Conservation (phyloP, 306 rosid species). For the Sophora flavescens region DNA sequence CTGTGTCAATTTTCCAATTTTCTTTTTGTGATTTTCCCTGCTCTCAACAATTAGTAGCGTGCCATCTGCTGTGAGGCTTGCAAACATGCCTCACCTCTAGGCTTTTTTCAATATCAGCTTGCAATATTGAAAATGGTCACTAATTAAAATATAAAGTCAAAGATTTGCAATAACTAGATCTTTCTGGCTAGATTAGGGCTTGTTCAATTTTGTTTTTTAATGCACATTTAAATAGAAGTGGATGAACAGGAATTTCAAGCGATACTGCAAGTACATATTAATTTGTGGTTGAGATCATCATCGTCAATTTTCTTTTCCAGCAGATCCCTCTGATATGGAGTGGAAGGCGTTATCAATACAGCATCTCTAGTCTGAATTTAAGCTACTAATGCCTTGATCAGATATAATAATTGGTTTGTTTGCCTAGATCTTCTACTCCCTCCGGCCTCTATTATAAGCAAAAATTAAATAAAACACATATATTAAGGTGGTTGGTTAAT, state of each 20-base stretch:
- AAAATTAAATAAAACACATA: no score
- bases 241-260: slow-evolving; percentile 23
- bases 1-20: not conserved
- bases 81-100: not conserved
- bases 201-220: not conserved
- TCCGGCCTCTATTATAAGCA: no score
- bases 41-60: not conserved
- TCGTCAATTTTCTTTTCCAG: not conserved
- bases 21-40: not conserved
- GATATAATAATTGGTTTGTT: not conserved
- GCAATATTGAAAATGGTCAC: slow-evolving; percentile 13
- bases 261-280: slow-evolving; percentile 27
- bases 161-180: slow-evolving; percentile 6
- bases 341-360: slow-evolving; percentile 19
- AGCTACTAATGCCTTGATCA: slow-evolving; percentile 16
- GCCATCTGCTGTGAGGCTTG: slow-evolving; percentile 14
- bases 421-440: not conserved
- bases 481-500: no score
- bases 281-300: slow-evolving; percentile 18
- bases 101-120: not conserved
- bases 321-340: slow-evolving; percentile 16
- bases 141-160: not conserved
- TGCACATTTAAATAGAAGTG: slow-evolving; percentile 6
- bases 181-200: not conserved
- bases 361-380: slow-evolving; percentile 30